Percentiles rank a stretch among this genome's conserved stretches.
These are phyloP conservation scores for Fragosphaeria purpurea DNA, from an alignment of 2,329 filamentous ascomycete genomes.

Conservation along the genomic window DNA sequence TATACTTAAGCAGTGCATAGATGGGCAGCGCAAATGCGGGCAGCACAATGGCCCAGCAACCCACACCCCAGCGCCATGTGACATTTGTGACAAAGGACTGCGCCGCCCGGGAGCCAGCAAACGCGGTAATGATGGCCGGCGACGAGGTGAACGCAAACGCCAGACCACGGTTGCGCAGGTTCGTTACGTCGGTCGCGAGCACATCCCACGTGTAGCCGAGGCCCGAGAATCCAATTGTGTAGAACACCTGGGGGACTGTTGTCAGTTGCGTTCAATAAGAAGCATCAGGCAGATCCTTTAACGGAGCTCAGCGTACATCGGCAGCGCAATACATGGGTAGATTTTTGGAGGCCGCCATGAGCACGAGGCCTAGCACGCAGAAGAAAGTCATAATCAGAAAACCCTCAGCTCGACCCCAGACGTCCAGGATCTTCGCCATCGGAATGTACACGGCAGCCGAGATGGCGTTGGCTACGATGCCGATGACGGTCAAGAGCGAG, in stretches of 20 bases:
- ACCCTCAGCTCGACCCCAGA: conserved; percentile 56
- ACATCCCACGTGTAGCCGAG: conserved; percentile 23
- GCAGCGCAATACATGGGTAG: conserved; percentile 38
- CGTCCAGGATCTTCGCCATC: conserved; percentile 55
- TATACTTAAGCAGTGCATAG: conserved; percentile 42
- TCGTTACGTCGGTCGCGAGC: conserved; percentile 55
- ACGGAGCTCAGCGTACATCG: background rate
- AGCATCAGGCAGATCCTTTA: no score
- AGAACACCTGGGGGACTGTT: conserved; percentile 37
- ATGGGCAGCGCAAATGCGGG: conserved; percentile 48
- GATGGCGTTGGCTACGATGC: conserved; percentile 44
- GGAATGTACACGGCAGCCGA: conserved; percentile 52
- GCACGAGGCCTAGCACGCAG: conserved; percentile 36
- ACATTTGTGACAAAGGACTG: conserved; percentile 38
- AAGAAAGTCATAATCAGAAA: conserved; percentile 43
- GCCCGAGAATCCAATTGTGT: conserved; percentile 49
- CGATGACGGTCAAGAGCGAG: conserved; percentile 41
- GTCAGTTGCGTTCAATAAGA: background rate
- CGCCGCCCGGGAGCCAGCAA: conserved; percentile 15
- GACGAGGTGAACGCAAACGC: conserved; percentile 51
- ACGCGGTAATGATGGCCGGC: conserved; percentile 52
- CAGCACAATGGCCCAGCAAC: conserved; percentile 48
- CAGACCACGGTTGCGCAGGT: conserved; percentile 51
- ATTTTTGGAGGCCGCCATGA: conserved; percentile 49
- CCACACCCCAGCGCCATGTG: conserved; percentile 55